Base-by-base conservation (phyloP, 345 rosid genomes). In the Gossypium bickii region DNA sequence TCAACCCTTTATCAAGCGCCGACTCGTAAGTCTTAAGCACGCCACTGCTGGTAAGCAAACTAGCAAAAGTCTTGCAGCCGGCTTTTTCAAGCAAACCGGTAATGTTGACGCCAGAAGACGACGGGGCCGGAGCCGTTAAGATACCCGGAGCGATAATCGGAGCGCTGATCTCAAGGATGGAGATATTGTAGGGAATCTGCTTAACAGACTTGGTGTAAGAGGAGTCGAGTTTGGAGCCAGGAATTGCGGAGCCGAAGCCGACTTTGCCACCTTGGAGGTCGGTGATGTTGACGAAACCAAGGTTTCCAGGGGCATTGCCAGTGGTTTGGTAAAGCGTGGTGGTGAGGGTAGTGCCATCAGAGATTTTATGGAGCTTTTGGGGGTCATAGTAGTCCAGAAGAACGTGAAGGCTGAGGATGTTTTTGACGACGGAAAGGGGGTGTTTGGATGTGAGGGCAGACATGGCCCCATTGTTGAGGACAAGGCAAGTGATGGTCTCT, bases 301-400 rank as follows among this genome's bases (percentile, higher is more conserved):
- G 20, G 76, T 86, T 89, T 1, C 98, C 98, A 9, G 97, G 90
- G 74, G 96, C 97, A 63, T 87, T 85, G 9, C 99, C 98, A 77
- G 97, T 95, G 72, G 99, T 90, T 78, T 91, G 99, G 80, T 91
- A 95, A 24, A 95, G 98, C 6, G 96, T 95, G 62, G 99, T 90
- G 72, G 89, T 68, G 78, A 94, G 89, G 7, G 86, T 81, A 57
- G 93, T 78, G 75, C 96, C 97, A 15, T 90, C 67, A 12, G 99
- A 83, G 87, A 93, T 84, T 78, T 85, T 69, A 76, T 93, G 98
- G 78, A 95, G 97, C 80, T 93, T 95, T 11, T 69, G 71, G 0
- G 94, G 87, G 80, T 90, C 97, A 80, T 78, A 95, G 87, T 89
- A 93, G 72, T 95, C 98, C 63, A 95, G 92, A 51, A 95, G 81